Evolutionary conservation across 208 protist genomes (phyloP), one percentile per base, ranked within the genome.

Genomic region (Trypanosoma cruzi): DNA sequence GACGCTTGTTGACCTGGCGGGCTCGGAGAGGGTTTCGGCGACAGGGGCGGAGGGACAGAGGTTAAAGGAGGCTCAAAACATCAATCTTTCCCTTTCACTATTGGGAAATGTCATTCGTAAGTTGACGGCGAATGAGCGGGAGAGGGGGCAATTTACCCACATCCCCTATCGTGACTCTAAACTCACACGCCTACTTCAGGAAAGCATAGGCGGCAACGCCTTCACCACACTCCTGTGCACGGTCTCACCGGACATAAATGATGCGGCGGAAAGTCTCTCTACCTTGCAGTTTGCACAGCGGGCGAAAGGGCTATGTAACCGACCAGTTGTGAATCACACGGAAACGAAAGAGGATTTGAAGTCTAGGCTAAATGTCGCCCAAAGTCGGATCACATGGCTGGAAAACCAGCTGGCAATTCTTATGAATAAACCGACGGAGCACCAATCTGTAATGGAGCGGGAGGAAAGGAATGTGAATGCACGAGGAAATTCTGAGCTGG

Each of bases 1-100:
- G 29, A 93, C 83, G 34, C 57, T 98, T 29, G 92, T 96, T 7
- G 97, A 99, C 73, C 77, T 99, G 14, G 97, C 96, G 0, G 97
- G 97, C 16, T 91, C 77, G n/a, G 96, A 99, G 69, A 75, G 90
- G 10, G 83, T 96, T 14, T 78, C 81, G 13, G 75, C 87, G 64
- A 93, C 89, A 1, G 82, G 89, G 20, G 93, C 89, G 10, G 73
- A 86, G 36, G 92, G 94, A 32, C 22, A 68, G 13, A 79, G 74
- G 5, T 63, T 97, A 14, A 79, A 89, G 55, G 95, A 99, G 68
- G 90, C 93, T 2, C 82, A 89, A 62, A 70, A 69, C 32, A 98
- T 98, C 80, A 98, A 98, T 77, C 67, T 88, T 16, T 98, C 93
- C 20, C 87, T 98, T 42, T 85, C 94, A 26, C 57, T 83, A 10